Base-by-base conservation (phyloP, 345 rosid genomes). In the Bruguiera gymnorhiza region DNA sequence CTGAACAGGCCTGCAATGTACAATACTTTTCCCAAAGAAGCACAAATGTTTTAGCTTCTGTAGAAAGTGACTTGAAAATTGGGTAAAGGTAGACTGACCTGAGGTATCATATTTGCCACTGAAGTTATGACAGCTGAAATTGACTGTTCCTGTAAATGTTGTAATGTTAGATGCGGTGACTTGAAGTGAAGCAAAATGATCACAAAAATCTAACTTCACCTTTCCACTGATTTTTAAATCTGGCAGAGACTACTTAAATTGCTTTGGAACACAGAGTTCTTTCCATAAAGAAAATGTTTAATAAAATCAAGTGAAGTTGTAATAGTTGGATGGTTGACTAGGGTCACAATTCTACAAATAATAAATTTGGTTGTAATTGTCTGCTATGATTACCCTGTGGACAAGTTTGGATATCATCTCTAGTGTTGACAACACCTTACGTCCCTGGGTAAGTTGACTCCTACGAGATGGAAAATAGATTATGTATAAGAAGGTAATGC, bases 21-120 rank as follows among this genome's bases (percentile, higher is more conserved):
- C 54, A 30, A 72, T 62, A 26, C 29, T 18, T 26, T 6, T 34
- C 36, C 19, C 19, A 19, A 6, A 65, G 36, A 66, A 36, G 7
- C 9, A 27, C 55, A 58, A 60, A 48, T 21, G 6, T 37, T 72
- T 59, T 51, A 43, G 48, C 5, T 55, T 60, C 29, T 6, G 34
- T 20, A 63, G 31, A 27, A 60, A 23, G 48, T 56, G 21, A 62
- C 72, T 66, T 20, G 31, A 61, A 70, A 62, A 66, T n/a, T 36
- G 37, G 58, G 67, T 30, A 60, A 51, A 63, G 58, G 50, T 43
- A 31, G 64, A 72, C 66, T 62, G 76, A 93, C 98, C 98, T 89
- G 97, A 31, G 97, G 97, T 63, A 93, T 76, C 89, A 91, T 84
- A 77, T 86, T 93, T 62, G 97, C 93, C 69, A 89, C 94, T 55